These are phyloP conservation scores for Prunus padus DNA, from an alignment of 306 rosid species.

Conservation along the genomic window DNA sequence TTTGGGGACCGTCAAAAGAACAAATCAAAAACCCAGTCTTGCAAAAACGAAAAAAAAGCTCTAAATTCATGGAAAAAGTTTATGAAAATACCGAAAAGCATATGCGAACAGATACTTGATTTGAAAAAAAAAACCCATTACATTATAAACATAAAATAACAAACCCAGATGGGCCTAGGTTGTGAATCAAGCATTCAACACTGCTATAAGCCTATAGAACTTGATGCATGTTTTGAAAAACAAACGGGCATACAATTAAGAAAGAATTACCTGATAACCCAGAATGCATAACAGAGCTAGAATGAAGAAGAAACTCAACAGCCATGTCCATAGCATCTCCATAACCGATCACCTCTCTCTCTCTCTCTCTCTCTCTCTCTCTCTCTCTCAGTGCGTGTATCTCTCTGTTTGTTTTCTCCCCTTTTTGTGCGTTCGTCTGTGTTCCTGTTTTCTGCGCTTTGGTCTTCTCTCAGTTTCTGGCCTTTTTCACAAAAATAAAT, in stretches of 20 bases:
- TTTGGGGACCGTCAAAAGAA: neutral
- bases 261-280: constrained; percentile 62
- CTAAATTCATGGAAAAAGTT: neutral
- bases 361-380: neutral
- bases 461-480: neutral
- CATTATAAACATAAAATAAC: neutral
- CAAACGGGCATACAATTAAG: neutral
- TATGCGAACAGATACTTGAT: neutral
- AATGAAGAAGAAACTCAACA: constrained; percentile 55
- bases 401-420: neutral
- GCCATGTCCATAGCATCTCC: constrained; percentile 63
- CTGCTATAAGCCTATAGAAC: too few relatives aligned
- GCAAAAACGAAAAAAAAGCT: neutral
- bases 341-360: constrained; percentile 32
- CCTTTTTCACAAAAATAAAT: neutral
- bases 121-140: neutral
- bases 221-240: neutral
- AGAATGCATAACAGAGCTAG: constrained; percentile 47
- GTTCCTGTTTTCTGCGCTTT: neutral
- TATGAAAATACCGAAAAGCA: neutral
- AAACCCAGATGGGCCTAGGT: constrained; percentile 1
- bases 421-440: neutral
- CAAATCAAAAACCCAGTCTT: neutral
- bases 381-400: neutral
- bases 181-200: constrained; percentile 1